phyloP scores from a whole-genome alignment of 805 yeast genomes.

The Ogataea siamensis region DNA sequence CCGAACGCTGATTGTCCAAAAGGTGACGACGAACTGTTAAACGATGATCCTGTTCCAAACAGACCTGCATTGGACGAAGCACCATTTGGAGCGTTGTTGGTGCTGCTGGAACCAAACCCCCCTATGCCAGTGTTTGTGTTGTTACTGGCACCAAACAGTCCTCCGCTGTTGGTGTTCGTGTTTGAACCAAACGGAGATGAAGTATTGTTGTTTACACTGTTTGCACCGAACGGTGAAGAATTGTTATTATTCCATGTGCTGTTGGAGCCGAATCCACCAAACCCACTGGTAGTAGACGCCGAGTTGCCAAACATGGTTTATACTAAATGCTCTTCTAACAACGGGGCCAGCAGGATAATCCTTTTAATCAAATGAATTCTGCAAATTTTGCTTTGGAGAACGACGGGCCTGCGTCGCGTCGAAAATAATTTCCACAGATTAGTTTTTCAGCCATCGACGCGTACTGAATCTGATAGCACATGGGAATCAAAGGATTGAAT shows the following conservation, averaged over 20 bases:
- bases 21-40: slow-evolving; percentile 29
- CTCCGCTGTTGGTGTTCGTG: slow-evolving; percentile 26
- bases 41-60: slow-evolving; percentile 28
- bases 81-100: slow-evolving; percentile 19
- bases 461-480: slow-evolving; percentile 9
- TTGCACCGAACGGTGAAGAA: slow-evolving; percentile 29
- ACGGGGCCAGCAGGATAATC: slow-evolving; percentile 6
- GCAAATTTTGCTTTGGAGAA: slow-evolving; percentile 6
- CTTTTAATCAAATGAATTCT: slow-evolving; percentile 2
- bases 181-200: slow-evolving; percentile 24
- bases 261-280: slow-evolving; percentile 44
- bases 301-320: slow-evolving; percentile 46
- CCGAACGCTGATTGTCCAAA: slow-evolving; percentile 51
- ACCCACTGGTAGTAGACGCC: slow-evolving; percentile 42
- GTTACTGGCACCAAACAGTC: slow-evolving; percentile 37
- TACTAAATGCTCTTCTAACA: background rate
- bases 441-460: slow-evolving; percentile 8
- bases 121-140: slow-evolving; percentile 32
- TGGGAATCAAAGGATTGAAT: slow-evolving; percentile 66
- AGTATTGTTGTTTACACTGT: slow-evolving; percentile 19
- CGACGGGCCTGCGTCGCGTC: slow-evolving; percentile 9
- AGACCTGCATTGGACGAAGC: slow-evolving; percentile 28
- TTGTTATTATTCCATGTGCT: slow-evolving; percentile 15
- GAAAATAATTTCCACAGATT: background rate
- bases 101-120: slow-evolving; percentile 32